Conservation (phyloP, 176 grass and related monocot species). For the Carex kokanica region DNA sequence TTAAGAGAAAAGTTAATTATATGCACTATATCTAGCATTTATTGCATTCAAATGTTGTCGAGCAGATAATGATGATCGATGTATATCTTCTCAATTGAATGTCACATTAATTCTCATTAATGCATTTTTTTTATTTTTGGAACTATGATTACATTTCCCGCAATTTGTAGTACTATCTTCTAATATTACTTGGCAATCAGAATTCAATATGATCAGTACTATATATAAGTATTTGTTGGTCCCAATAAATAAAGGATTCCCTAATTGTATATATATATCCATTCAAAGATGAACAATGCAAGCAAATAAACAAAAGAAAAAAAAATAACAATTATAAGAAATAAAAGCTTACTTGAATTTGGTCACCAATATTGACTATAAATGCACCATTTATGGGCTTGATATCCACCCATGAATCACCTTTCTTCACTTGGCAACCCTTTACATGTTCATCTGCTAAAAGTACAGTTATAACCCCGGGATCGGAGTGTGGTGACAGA, state of each 20-base stretch:
- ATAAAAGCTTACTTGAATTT: conserved; percentile 52
- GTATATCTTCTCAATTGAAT: conserved; percentile 17
- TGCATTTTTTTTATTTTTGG: background rate
- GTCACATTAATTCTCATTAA: background rate
- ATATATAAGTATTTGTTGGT: background rate
- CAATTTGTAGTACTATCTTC: background rate
- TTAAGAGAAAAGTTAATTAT: background rate
- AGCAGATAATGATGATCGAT: background rate
- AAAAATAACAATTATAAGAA: background rate
- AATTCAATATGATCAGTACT: background rate
- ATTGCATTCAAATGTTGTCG: background rate
- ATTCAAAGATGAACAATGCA: background rate
- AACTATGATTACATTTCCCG: background rate
- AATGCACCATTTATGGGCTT: conserved; percentile 45
- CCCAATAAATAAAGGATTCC: no score
- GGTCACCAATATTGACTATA: conserved; percentile 59
- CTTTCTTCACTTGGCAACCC: conserved; percentile 60
- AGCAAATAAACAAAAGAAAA: background rate
- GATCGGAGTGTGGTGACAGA: conserved; percentile 66
- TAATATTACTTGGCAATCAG: background rate
- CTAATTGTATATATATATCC: no score
- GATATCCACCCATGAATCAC: conserved; percentile 47
- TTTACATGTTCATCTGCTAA: conserved; percentile 46
- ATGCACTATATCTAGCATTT: background rate
- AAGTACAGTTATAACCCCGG: conserved; percentile 62